Conservation (phyloP, 2,329 filamentous ascomycete genomes). For the Helicocarpus griseus region DNA sequence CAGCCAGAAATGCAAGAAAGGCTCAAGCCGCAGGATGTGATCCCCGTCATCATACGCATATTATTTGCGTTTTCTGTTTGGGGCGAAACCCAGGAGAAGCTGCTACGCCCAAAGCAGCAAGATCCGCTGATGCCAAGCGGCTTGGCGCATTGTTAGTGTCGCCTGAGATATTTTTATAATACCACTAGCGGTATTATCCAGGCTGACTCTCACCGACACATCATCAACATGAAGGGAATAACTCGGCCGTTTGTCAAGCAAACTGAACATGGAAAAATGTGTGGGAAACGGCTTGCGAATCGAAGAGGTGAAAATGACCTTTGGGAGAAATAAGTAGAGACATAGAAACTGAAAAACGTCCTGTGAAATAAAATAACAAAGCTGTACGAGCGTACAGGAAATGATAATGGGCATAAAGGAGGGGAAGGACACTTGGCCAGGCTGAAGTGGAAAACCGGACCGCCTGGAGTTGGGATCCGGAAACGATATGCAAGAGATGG, state of each 20-base stretch:
- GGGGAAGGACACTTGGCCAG: neutral
- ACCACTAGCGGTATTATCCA: neutral
- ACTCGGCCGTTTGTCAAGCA: neutral
- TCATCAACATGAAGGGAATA: neutral
- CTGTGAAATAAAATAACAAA: too few species aligned
- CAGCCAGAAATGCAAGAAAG: neutral
- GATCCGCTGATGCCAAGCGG: conserved; percentile 1
- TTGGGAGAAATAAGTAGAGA: too few species aligned
- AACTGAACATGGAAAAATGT: neutral
- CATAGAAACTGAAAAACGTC: too few species aligned
- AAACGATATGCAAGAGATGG: neutral
- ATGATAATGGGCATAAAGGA: neutral
- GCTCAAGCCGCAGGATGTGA: too few species aligned
- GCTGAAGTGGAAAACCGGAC: neutral
- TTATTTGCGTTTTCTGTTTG: too few species aligned
- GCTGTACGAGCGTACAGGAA: too few species aligned
- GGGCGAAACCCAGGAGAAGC: neutral
- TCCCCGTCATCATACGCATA: too few species aligned
- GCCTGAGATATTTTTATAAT: neutral
- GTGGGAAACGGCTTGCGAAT: too few species aligned
- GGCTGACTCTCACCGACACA: neutral
- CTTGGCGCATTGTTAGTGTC: neutral
- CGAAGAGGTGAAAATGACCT: neutral
- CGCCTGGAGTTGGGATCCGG: too few species aligned
- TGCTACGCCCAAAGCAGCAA: neutral